Evolutionary conservation across 1,284 basidiomycete species (phyloP).

Genomic region (Cryptococcus jaspeensis): DNA sequence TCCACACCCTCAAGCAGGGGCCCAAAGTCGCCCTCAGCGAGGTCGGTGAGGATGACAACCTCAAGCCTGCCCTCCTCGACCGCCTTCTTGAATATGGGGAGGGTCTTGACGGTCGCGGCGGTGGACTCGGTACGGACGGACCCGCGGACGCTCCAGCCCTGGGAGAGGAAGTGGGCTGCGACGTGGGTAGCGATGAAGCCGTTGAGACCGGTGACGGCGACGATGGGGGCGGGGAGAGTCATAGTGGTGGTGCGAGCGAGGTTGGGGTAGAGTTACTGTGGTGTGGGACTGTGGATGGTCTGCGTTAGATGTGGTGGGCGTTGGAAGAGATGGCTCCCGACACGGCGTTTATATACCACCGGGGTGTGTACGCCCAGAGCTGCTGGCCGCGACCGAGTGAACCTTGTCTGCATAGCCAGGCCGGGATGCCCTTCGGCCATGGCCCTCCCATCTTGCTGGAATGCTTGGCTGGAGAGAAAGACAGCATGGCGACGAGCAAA

Average conservation of each 20-base stretch:
- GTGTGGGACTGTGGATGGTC: no score
- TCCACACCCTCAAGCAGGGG: slow-evolving; percentile 36
- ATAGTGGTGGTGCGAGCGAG: not conserved
- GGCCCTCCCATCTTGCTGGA: no score
- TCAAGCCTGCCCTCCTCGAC: slow-evolving; percentile 25
- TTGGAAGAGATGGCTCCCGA: no score
- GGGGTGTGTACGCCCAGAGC: no score
- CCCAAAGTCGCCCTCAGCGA: slow-evolving; percentile 42
- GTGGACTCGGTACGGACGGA: slow-evolving; percentile 48
- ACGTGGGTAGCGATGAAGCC: slow-evolving; percentile 35
- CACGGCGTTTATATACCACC: no score
- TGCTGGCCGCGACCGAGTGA: no score
- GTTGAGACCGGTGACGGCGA: slow-evolving; percentile 36
- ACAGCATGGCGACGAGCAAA: no score
- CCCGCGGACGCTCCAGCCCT: slow-evolving; percentile 42
- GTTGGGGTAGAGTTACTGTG: not conserved
- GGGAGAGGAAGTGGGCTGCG: slow-evolving; percentile 29
- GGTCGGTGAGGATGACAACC: slow-evolving; percentile 31
- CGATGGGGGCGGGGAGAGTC: slow-evolving; percentile 7
- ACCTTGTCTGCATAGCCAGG: no score
- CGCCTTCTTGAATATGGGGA: slow-evolving; percentile 12
- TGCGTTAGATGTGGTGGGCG: no score
- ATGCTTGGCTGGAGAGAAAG: no score
- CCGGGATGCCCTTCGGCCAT: no score
- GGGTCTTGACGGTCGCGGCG: slow-evolving; percentile 29